Evolutionary conservation across 2,329 filamentous ascomycete genomes (phyloP).

Genomic region (Zopfia rhizophila): DNA sequence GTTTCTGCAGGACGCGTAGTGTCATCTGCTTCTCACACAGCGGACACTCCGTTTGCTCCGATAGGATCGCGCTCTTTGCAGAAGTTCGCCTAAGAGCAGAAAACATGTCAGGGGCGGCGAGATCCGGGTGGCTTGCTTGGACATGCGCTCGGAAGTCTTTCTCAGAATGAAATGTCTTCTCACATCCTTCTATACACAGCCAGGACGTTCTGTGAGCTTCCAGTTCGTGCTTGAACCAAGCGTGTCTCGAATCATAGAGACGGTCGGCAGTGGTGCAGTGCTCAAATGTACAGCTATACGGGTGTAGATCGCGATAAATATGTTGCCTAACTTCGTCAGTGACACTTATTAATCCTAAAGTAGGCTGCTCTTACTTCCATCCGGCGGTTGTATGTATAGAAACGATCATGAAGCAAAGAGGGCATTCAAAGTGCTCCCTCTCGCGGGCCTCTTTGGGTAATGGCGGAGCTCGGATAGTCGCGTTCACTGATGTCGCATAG

Average conservation of each 20-base stretch:
- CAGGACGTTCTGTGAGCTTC: slow-evolving; percentile 29
- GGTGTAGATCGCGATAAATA: slow-evolving; percentile 36
- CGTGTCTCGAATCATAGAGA: slow-evolving; percentile 31
- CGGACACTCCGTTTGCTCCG: slow-evolving; percentile 13
- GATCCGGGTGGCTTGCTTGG: slow-evolving; percentile 11
- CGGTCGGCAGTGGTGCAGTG: slow-evolving; percentile 30
- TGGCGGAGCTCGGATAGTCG: slow-evolving; percentile 31
- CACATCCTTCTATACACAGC: slow-evolving; percentile 33
- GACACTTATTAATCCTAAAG: neutral
- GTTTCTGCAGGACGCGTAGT: slow-evolving; percentile 24
- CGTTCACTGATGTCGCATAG: slow-evolving; percentile 35
- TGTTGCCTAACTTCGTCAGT: slow-evolving; percentile 25
- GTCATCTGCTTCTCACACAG: slow-evolving; percentile 26
- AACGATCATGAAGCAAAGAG: slow-evolving; percentile 41
- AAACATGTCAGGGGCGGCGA: slow-evolving; percentile 12
- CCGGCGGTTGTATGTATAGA: slow-evolving; percentile 23
- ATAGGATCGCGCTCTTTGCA: slow-evolving; percentile 11
- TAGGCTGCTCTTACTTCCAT: slow-evolving; percentile 40
- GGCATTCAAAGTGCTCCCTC: slow-evolving; percentile 41
- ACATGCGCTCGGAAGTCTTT: slow-evolving; percentile 22
- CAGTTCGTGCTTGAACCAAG: slow-evolving; percentile 37
- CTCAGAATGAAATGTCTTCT: slow-evolving; percentile 8
- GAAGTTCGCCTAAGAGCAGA: slow-evolving; percentile 17
- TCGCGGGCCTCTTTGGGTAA: slow-evolving; percentile 32
- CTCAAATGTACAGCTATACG: slow-evolving; percentile 36